Evolutionary conservation across 768 basidiomycete genomes (phyloP).

Genomic region (Holtermanniella nyarrowii): DNA sequence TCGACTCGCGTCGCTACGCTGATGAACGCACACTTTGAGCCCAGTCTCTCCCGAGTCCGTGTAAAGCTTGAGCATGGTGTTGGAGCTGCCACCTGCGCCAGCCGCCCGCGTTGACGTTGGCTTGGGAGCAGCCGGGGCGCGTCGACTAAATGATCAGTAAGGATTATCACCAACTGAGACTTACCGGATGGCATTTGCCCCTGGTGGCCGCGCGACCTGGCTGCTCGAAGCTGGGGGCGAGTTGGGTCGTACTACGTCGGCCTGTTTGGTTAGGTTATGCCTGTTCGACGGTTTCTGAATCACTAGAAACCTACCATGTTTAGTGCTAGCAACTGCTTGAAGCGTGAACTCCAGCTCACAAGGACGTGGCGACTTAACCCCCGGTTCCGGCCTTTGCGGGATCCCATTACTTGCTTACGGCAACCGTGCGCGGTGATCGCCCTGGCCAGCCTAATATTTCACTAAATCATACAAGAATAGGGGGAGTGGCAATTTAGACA

Average conservation of each 20-base stretch:
- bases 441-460: too few relatives aligned
- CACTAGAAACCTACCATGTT: too few relatives aligned
- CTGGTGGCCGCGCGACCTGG: conserved; percentile 35
- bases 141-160: conserved; percentile 22
- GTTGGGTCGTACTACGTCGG: conserved; percentile 32
- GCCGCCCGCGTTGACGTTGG: conserved; percentile 84
- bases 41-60: conserved; percentile 91
- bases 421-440: too few relatives aligned
- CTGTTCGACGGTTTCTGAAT: background rate
- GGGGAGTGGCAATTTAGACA: too few relatives aligned
- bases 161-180: background rate
- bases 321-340: too few relatives aligned
- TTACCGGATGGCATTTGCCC: conserved; percentile 40
- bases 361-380: too few relatives aligned
- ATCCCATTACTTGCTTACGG: too few relatives aligned
- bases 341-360: too few relatives aligned
- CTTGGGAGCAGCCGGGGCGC: conserved; percentile 45
- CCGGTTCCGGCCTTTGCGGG: too few relatives aligned
- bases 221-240: conserved; percentile 34
- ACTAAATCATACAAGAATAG: too few relatives aligned
- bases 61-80: conserved; percentile 98
- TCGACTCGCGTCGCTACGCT: background rate
- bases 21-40: conserved; percentile 74
- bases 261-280: conserved; percentile 5
- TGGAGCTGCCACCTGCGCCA: conserved; percentile 89